Conservation (phyloP, 805 yeast species). For the Wickerhamomyces subpelliculosus region DNA sequence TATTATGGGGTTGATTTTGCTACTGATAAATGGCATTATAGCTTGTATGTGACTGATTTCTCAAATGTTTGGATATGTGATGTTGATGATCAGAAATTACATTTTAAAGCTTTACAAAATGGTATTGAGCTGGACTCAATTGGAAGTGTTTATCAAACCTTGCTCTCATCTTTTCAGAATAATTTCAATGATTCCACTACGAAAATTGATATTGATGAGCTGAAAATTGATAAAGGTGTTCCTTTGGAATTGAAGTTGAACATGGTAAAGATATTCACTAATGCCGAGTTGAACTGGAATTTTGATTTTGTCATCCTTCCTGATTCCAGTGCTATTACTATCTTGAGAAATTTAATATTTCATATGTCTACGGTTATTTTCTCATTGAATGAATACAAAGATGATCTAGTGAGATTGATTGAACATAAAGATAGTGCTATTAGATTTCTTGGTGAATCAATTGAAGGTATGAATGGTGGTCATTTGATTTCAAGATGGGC, state of each 20-base stretch:
- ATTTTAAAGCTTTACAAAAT: slow-evolving; percentile 8
- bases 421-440: slow-evolving; percentile 26
- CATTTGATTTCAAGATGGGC: slow-evolving; percentile 25
- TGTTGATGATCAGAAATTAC: slow-evolving; percentile 10
- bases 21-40: slow-evolving; percentile 3
- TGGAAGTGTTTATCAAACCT: slow-evolving; percentile 5
- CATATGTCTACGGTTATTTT: slow-evolving; percentile 15
- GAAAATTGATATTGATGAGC: slow-evolving; percentile 3
- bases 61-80: slow-evolving; percentile 18
- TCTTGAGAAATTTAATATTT: slow-evolving; percentile 15
- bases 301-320: slow-evolving; percentile 16
- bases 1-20: slow-evolving; percentile 16
- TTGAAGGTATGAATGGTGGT: slow-evolving; percentile 18
- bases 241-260: slow-evolving; percentile 14
- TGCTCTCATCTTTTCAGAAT: slow-evolving; percentile 9
- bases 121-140: slow-evolving; percentile 13
- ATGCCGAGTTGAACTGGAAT: slow-evolving; percentile 14
- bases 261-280: slow-evolving; percentile 5
- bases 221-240: slow-evolving; percentile 11
- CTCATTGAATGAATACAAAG: slow-evolving; percentile 14
- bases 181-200: slow-evolving; percentile 10
- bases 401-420: slow-evolving; percentile 13
- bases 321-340: slow-evolving; percentile 15
- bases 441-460: slow-evolving; percentile 21
- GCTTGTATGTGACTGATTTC: slow-evolving; percentile 17